Conservation (phyloP, 306 rosid genomes). For the Ormosia semicastrata region DNA sequence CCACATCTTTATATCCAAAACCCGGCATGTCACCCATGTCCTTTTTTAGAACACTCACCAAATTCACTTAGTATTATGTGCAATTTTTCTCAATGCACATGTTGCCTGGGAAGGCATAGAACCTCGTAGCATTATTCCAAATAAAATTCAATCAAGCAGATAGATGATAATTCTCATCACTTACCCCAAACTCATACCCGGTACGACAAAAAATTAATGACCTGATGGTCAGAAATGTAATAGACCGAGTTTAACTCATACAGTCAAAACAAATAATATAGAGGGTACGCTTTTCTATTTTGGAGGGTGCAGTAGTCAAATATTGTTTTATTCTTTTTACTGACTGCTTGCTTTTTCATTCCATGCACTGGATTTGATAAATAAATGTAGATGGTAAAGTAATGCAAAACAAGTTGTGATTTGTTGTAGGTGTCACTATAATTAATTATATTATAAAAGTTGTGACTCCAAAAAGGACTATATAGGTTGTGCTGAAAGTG, state of each 20-base stretch:
- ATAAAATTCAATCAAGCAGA: constrained; percentile 48
- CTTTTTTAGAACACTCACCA: constrained; percentile 26
- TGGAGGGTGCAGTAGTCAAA: neutral
- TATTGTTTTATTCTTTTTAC: neutral
- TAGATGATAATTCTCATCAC: too few species aligned
- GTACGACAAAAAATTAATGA: too few species aligned
- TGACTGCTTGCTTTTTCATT: neutral
- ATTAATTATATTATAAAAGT: too few species aligned
- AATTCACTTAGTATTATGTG: neutral
- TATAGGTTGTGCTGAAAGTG: too few species aligned
- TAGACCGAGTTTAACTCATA: too few species aligned
- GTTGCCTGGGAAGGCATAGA: constrained; percentile 10
- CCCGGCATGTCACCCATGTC: neutral
- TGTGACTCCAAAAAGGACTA: too few species aligned
- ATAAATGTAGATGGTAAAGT: neutral
- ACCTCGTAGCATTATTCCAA: constrained; percentile 51
- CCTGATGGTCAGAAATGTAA: too few species aligned
- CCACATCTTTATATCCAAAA: neutral
- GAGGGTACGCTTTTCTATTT: neutral
- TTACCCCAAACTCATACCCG: too few species aligned
- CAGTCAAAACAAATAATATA: neutral
- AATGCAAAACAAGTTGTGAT: neutral
- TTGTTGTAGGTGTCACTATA: neutral
- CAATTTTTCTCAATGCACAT: too few species aligned
- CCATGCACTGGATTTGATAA: neutral